These are phyloP conservation scores for Garcia nutans DNA, from an alignment of 345 rosid genomes.

Conservation along the genomic window DNA sequence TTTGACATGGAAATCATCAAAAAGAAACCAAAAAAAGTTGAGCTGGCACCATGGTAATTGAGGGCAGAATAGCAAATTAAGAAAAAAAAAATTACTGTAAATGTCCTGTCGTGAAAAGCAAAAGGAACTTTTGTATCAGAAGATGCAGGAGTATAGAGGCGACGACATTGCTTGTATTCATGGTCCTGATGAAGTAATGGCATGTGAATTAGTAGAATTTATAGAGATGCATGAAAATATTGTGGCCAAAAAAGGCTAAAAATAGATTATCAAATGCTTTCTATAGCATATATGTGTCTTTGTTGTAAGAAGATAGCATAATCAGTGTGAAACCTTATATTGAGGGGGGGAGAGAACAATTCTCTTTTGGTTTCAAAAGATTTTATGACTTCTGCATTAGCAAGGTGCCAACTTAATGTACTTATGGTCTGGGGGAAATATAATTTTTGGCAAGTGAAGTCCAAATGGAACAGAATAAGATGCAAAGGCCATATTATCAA, in stretches of 20 bases:
- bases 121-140: background rate
- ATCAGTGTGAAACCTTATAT: too few relatives aligned
- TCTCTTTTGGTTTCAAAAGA: too few relatives aligned
- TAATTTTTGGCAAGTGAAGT: background rate
- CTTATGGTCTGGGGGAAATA: background rate
- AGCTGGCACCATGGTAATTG: background rate
- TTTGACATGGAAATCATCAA: background rate
- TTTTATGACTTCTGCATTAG: too few relatives aligned
- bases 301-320: too few relatives aligned
- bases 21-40: background rate
- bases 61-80: background rate
- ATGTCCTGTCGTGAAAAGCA: background rate
- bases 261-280: background rate
- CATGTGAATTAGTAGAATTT: too few relatives aligned
- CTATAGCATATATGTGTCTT: background rate
- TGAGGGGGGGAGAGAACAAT: background rate
- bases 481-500: background rate
- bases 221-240: background rate
- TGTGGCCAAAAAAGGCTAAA: too few relatives aligned
- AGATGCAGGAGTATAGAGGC: too few relatives aligned
- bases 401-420: background rate
- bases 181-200: too few relatives aligned
- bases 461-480: background rate
- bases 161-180: too few relatives aligned
- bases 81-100: background rate